Percentiles rank a stretch among this genome's conserved stretches.
phyloP scores from a whole-genome alignment of 805 yeast genomes.

The Yamadazyma phyllophila region DNA sequence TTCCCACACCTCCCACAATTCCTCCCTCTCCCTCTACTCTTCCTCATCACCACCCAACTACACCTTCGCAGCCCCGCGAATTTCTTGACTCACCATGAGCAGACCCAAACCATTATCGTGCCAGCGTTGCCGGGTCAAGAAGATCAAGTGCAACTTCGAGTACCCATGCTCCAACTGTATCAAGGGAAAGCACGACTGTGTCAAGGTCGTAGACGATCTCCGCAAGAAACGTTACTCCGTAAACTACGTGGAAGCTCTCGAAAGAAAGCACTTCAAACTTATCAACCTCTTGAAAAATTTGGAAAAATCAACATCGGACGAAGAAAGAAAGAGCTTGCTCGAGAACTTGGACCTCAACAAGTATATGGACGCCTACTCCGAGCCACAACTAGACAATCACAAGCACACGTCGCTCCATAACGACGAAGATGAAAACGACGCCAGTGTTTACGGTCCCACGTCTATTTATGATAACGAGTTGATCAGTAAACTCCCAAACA shows the following conservation, averaged over 20 bases:
- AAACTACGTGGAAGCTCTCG: conserved; percentile 48
- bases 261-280: conserved; percentile 25
- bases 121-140: conserved; percentile 41
- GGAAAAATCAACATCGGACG: conserved; percentile 17
- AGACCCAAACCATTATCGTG: conserved; percentile 22
- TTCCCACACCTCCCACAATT: background rate
- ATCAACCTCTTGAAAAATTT: conserved; percentile 24
- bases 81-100: conserved; percentile 4
- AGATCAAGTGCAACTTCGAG: conserved; percentile 49
- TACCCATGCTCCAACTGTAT: conserved; percentile 50
- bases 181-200: conserved; percentile 43
- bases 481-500: conserved; percentile 17
- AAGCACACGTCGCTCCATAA: background rate
- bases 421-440: conserved; percentile 22
- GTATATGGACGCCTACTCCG: background rate
- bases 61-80: background rate
- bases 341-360: background rate
- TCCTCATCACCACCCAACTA: background rate
- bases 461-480: conserved; percentile 38
- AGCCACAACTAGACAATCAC: background rate
- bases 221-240: conserved; percentile 51
- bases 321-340: conserved; percentile 11
- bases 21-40: background rate
- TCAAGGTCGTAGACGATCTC: conserved; percentile 47
- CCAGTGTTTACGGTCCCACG: conserved; percentile 45